Percentiles rank a stretch among this genome's conserved stretches.
Conservation (phyloP, 1,284 basidiomycete genomes). For the Rhodotorula sp. region DNA sequence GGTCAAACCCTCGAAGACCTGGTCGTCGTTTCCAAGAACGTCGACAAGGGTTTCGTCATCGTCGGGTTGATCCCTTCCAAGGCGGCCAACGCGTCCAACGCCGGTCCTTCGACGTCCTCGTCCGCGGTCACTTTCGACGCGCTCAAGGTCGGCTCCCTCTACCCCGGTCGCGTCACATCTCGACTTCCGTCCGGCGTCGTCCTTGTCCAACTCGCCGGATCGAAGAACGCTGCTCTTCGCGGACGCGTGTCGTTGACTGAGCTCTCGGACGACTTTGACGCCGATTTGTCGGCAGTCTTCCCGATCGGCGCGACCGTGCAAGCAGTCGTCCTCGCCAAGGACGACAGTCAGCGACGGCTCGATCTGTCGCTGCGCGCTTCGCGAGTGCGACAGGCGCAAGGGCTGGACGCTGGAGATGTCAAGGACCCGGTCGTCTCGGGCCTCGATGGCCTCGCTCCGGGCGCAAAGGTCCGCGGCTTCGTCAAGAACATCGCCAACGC, state of each 20-base stretch:
- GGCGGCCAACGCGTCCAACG: conserved; percentile 33
- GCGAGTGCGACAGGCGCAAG: conserved; percentile 57
- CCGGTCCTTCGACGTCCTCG: conserved; percentile 40
- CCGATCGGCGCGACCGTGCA: conserved; percentile 28
- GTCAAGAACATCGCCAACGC: conserved; percentile 82
- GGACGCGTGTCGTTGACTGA: conserved; percentile 80
- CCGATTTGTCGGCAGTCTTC: conserved; percentile 46
- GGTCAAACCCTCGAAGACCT: conserved; percentile 76
- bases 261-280: conserved; percentile 68
- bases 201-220: conserved; percentile 64
- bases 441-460: conserved; percentile 68
- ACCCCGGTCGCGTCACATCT: conserved; percentile 65
- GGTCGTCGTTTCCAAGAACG: conserved; percentile 84
- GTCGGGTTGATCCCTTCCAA: conserved; percentile 62
- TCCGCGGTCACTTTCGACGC: conserved; percentile 63
- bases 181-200: conserved; percentile 61
- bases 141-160: conserved; percentile 66
- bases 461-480: conserved; percentile 73
- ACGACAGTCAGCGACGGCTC: conserved; percentile 56
- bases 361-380: conserved; percentile 77
- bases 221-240: conserved; percentile 58
- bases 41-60: conserved; percentile 82
- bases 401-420: conserved; percentile 52
- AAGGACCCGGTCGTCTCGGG: conserved; percentile 68
- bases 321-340: conserved; percentile 33